Percentiles rank a stretch among this genome's conserved stretches.
Conservation (phyloP, 305 asterid species). For the Fraxinus baroniana region DNA sequence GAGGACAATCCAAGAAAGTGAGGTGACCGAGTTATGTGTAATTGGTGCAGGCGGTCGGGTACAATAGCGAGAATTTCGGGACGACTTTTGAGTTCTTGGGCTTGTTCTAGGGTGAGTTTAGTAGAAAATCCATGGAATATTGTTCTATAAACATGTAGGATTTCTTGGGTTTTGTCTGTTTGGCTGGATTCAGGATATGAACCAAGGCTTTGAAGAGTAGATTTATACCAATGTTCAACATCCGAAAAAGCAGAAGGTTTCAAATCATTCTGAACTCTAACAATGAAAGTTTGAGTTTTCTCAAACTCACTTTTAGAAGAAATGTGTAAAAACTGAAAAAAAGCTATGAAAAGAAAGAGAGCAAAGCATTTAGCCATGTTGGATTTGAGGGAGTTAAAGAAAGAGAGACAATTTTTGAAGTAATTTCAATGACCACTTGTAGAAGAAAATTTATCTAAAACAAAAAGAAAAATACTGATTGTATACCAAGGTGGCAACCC, state of each 20-base stretch:
- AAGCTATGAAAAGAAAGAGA: not conserved
- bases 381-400: slow-evolving; percentile 15
- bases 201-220: slow-evolving; percentile 54
- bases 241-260: slow-evolving; percentile 62
- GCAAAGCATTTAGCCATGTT: slow-evolving; percentile 25
- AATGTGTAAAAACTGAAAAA: slow-evolving; percentile 5
- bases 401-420: not conserved
- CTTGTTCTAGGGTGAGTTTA: slow-evolving; percentile 48
- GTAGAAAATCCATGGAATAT: slow-evolving; percentile 80
- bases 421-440: not conserved
- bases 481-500: no score
- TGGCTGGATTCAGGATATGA: slow-evolving; percentile 14
- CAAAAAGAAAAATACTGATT: no score
- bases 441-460: not conserved
- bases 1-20: slow-evolving; percentile 55
- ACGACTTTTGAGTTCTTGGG: slow-evolving; percentile 30
- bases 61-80: slow-evolving; percentile 51
- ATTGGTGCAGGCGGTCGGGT: slow-evolving; percentile 61
- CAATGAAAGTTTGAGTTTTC: slow-evolving; percentile 51
- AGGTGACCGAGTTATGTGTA: slow-evolving; percentile 74
- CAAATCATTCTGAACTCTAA: slow-evolving; percentile 54
- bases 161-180: slow-evolving; percentile 5
- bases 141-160: slow-evolving; percentile 67
- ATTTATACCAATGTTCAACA: slow-evolving; percentile 58
- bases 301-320: slow-evolving; percentile 4